Percentiles rank a stretch among this genome's conserved stretches.
These are phyloP conservation scores for Aquanectria penicillioides DNA, from an alignment of 2,329 filamentous ascomycete genomes.

Conservation along the genomic window DNA sequence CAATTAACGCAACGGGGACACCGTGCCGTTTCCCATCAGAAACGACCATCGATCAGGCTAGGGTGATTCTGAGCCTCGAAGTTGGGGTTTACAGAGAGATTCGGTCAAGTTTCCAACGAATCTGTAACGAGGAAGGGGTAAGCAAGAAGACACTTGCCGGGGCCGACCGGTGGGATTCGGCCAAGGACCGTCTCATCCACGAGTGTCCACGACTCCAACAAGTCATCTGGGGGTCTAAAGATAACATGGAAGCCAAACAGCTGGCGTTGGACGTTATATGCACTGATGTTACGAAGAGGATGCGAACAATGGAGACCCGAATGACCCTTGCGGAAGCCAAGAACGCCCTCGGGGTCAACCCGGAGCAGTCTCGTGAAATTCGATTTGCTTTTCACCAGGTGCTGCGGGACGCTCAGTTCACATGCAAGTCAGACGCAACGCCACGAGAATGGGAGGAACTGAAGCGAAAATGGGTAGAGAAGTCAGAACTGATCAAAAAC, in stretches of 20 bases:
- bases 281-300: constrained; percentile 82
- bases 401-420: constrained; percentile 73
- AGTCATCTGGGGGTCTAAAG: constrained; percentile 67
- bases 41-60: constrained; percentile 83
- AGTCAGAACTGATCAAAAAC: constrained; percentile 63
- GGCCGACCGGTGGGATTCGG: constrained; percentile 76
- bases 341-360: constrained; percentile 61
- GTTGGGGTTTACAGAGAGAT: constrained; percentile 70
- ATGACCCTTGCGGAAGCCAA: constrained; percentile 82
- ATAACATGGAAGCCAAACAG: constrained; percentile 68
- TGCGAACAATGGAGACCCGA: constrained; percentile 71
- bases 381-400: constrained; percentile 74
- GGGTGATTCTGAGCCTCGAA: constrained; percentile 73
- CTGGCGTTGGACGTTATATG: constrained; percentile 83
- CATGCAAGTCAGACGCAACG: constrained; percentile 77
- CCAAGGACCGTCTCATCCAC: constrained; percentile 73
- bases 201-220: constrained; percentile 71
- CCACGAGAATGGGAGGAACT: constrained; percentile 76
- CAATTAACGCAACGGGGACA: constrained; percentile 73
- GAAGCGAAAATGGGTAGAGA: constrained; percentile 73
- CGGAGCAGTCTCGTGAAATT: constrained; percentile 63
- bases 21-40: constrained; percentile 84
- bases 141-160: constrained; percentile 81
- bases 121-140: constrained; percentile 74
- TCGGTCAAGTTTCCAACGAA: constrained; percentile 73